These are phyloP conservation scores for Kwoniella mangroviensis DNA, from an alignment of 768 basidiomycete genomes.

Conservation along the genomic window DNA sequence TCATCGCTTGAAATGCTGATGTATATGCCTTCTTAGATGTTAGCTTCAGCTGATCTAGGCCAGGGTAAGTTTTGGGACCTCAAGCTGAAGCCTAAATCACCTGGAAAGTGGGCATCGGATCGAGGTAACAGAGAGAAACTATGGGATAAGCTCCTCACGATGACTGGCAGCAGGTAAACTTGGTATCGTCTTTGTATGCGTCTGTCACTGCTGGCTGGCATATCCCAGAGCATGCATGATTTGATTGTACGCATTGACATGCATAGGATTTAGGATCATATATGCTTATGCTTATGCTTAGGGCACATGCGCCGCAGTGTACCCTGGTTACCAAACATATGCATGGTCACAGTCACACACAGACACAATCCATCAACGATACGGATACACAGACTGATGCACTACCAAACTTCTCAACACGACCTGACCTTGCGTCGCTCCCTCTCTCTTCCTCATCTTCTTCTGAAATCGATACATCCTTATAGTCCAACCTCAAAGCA, in stretches of 20 bases:
- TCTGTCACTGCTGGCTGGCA: neutral
- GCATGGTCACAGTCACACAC: neutral
- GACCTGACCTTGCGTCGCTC: neutral
- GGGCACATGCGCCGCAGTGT: neutral
- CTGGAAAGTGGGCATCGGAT: constrained; percentile 23
- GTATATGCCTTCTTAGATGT: constrained; percentile 1
- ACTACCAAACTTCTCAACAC: no score
- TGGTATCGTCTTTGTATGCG: neutral
- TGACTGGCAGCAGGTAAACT: neutral
- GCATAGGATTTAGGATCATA: neutral
- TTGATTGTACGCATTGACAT: neutral
- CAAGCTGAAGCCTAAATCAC: constrained; percentile 12
- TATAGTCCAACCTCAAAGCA: neutral
- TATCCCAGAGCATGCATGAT: neutral
- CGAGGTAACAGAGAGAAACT: constrained; percentile 21
- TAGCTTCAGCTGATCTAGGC: constrained; percentile 5
- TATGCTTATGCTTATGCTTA: neutral
- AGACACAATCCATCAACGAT: neutral
- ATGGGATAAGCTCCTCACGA: constrained; percentile 19
- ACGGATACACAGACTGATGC: no score
- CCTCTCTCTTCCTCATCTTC: neutral
- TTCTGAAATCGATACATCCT: neutral
- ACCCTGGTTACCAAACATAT: neutral
- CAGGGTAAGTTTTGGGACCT: constrained; percentile 15
- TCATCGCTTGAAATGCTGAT: neutral